phyloP scores from a whole-genome alignment of 2,329 filamentous ascomycete genomes.

The Pezizomycotina sp. region DNA sequence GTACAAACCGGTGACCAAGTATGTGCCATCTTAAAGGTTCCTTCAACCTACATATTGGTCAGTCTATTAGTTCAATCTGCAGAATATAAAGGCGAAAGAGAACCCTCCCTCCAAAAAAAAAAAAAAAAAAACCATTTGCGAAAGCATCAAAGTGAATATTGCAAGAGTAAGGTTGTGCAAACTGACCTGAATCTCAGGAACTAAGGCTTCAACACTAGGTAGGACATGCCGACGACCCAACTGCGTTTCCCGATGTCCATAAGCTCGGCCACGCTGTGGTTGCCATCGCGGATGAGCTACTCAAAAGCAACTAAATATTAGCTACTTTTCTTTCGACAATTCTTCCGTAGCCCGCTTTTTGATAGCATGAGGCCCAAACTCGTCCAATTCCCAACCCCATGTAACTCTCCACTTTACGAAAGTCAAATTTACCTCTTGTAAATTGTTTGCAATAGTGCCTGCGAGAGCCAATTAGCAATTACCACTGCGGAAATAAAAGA shows the following conservation, averaged over 20 bases:
- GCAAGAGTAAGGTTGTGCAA: too few species aligned
- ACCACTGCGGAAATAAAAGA: conserved; percentile 1
- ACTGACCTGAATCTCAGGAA: conserved; percentile 57
- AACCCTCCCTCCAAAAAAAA: too few species aligned
- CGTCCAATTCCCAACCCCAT: not conserved
- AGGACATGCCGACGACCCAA: conserved; percentile 83
- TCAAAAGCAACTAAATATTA: conserved; percentile 3
- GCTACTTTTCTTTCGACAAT: not conserved
- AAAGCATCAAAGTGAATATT: too few species aligned
- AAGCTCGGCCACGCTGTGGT: conserved; percentile 78
- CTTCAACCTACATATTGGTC: conserved; percentile 85
- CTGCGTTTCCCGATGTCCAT: conserved; percentile 87
- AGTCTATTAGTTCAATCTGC: too few species aligned
- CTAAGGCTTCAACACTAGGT: conserved; percentile 53
- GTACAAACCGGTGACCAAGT: conserved; percentile 87
- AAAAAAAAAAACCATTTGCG: too few species aligned
- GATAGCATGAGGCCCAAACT: conserved; percentile 2
- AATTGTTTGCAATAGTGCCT: conserved; percentile 74
- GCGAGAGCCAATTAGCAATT: conserved; percentile 10
- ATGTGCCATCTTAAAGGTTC: conserved; percentile 81
- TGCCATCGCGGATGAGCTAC: conserved; percentile 84
- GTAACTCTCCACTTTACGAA: not conserved
- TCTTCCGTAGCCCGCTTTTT: conserved; percentile 8
- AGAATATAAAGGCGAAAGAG: too few species aligned
- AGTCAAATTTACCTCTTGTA: conserved; percentile 52